These are phyloP conservation scores for Penicillium nordicum DNA, from an alignment of 2,329 filamentous ascomycete genomes.

Conservation along the genomic window DNA sequence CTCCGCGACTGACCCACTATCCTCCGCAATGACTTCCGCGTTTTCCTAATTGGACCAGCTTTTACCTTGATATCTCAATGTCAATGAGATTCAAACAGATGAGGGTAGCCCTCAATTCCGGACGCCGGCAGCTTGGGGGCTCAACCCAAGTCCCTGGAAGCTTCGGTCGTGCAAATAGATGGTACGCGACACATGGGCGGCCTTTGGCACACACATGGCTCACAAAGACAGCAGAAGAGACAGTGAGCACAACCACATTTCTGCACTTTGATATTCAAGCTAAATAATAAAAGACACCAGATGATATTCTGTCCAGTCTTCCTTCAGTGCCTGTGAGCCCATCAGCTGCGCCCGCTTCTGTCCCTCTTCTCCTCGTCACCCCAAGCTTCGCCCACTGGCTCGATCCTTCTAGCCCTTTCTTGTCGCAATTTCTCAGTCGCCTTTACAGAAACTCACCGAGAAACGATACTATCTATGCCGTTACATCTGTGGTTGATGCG, in stretches of 20 bases:
- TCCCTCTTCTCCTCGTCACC: conserved; percentile 38
- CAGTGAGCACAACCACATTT: conserved; percentile 22
- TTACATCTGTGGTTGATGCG: conserved; percentile 39
- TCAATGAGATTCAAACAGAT: conserved; percentile 19
- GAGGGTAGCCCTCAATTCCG: conserved; percentile 15
- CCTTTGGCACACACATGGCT: conserved; percentile 34
- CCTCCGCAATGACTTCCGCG: conserved; percentile 13
- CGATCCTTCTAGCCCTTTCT: conserved; percentile 30
- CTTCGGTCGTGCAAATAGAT: conserved; percentile 9
- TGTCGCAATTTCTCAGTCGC: conserved; percentile 30
- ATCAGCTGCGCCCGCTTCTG: conserved; percentile 14
- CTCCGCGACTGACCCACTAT: conserved; percentile 6
- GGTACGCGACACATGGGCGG: conserved; percentile 16
- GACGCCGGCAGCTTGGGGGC: conserved; percentile 5
- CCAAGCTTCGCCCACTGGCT: conserved; percentile 39
- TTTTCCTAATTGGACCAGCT: conserved; percentile 4
- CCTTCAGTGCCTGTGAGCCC: conserved; percentile 17
- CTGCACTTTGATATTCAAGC: background rate
- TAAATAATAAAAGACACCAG: conserved; percentile 24
- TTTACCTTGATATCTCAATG: conserved; percentile 21
- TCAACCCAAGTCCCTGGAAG: conserved; percentile 1
- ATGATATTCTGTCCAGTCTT: conserved; percentile 30
- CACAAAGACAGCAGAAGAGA: conserved; percentile 28
- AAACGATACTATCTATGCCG: conserved; percentile 23
- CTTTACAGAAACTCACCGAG: conserved; percentile 20